Evolutionary conservation across 495 filamentous ascomycete species (phyloP), one percentile per base, ranked within the genome.

Genomic region (Apiosordaria backusii): DNA sequence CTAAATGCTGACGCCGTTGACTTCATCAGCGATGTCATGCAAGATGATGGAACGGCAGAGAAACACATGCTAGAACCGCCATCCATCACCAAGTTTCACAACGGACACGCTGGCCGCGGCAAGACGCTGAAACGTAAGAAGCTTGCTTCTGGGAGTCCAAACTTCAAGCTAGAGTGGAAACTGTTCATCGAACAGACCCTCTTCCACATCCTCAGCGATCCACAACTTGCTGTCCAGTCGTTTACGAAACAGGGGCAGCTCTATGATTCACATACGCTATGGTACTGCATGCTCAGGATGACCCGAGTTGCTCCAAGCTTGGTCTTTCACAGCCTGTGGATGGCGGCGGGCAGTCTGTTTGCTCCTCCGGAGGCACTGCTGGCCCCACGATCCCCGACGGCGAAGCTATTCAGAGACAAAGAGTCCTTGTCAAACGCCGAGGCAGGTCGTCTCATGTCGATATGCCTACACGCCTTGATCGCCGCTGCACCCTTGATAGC

Each of bases 321-420:
- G 62, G 83, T 92, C 0, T 87, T 92, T 60, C 85, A 93, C 69
- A 92, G 89, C 66, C 76, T 97, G 4, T 96, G 92, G 92, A 82
- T 82, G 71, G 85, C 89, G 7, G 74, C 88, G n/a, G 86, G 86
- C 23, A 79, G 82, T 45, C 76, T 94, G 15, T 94, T 92, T 71
- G 79, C 83, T 24, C 86, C 88, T 0, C 89, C 90, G 2, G 81
- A 80, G 60, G 75, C 83, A 21, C 80, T 92, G 16, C 77, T 82
- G 67, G 71, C 71, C 26, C 70, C 74, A 57, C 77, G 77, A 6
- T 81, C 78, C 9, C 75, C 77, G 6, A 78, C 78, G 4, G 65
- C 73, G 15, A 82, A 78, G 65, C 66, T 80, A 19, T 79, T 82
- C 57, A 75, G 65, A 24, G 63, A 70, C 26, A 72, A 77, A 52